Base-by-base conservation (phyloP, 257 asterid species). In the Scutellaria baicalensis region DNA sequence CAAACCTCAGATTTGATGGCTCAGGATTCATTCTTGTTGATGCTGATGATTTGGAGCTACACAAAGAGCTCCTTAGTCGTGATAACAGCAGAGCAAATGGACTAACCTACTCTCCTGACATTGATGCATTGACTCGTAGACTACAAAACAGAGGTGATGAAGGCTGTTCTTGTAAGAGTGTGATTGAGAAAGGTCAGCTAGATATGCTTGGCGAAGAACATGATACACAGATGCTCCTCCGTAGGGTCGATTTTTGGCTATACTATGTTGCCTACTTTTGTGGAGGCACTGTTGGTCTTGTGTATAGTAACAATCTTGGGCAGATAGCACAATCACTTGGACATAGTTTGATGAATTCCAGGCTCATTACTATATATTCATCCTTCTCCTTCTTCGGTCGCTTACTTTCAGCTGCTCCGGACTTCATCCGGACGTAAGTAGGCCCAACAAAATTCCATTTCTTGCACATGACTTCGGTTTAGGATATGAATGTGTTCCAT, bases 351-450 rank as follows among this genome's bases (percentile, higher is more conserved):
- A 69, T 74, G 75, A 90, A 82, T 64, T 74, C 95, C 0, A 71
- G 75, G 73, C 95, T 93, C 39, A 84, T 93, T 47, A 86, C 97
- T 0, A 48, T 87, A 3, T 93, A 90, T 69, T 88, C 98, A 0
- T 78, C 98, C 5, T 88, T 93, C 72, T 93, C 97, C 69, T 93
- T 93, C 90, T 90, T 90, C 50, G 97, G 98, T 62, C 97, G 98
- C 60, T 80, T 93, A 71, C 95, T 93, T 64, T 88, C 98, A 14
- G 95, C 98, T 17, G 86, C 86, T 23, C 97, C 98, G 0, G 98
- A 93, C 65, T 84, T 81, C 69, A 63, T 86, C 21, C 83, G 89
- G 50, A 76, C 70, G 97, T 88, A 83, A 88, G 97, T 80, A 58
- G 40, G 68, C 45, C 2, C 39, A 17, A 27, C 4, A 23, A 8